Evolutionary conservation across 768 basidiomycete genomes (phyloP).

Genomic region (Lactifluus pinguis): DNA sequence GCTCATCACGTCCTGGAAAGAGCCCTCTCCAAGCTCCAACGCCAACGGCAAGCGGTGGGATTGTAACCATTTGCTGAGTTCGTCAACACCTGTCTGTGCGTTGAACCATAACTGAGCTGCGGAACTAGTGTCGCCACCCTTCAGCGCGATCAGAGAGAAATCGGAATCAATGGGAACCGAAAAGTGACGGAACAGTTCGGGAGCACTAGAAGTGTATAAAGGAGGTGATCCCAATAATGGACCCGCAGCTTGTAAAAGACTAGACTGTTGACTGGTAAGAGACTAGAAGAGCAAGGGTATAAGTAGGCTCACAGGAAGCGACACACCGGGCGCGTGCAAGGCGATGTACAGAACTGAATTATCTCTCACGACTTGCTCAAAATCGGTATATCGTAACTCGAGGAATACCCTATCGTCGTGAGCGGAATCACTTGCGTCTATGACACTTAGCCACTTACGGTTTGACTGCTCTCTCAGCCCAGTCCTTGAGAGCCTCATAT

Average conservation of each 20-base stretch:
- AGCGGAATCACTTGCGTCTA: conserved; percentile 3
- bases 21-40: conserved; percentile 65
- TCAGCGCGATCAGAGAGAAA: conserved; percentile 62
- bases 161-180: conserved; percentile 26
- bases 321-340: conserved; percentile 34
- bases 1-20: conserved; percentile 83
- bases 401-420: conserved; percentile 26
- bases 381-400: conserved; percentile 33
- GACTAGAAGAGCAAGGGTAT: neutral
- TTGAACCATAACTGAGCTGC: conserved; percentile 34
- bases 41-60: conserved; percentile 64
- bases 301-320: conserved; percentile 27
- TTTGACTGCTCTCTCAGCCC: conserved; percentile 64
- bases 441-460: conserved; percentile 42
- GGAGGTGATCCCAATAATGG: conserved; percentile 41
- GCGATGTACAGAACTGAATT: conserved; percentile 54
- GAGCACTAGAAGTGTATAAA: conserved; percentile 34
- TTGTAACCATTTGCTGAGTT: conserved; percentile 43
- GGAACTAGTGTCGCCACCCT: conserved; percentile 46
- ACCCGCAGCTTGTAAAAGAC: conserved; percentile 49
- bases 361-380: conserved; percentile 35
- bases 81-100: conserved; percentile 8
- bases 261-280: conserved; percentile 28
- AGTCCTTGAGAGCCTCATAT: conserved; percentile 60
- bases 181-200: conserved; percentile 29